These are phyloP conservation scores for Phytophthora sojae DNA, from an alignment of 352 stramenopile genomes.

Conservation along the genomic window DNA sequence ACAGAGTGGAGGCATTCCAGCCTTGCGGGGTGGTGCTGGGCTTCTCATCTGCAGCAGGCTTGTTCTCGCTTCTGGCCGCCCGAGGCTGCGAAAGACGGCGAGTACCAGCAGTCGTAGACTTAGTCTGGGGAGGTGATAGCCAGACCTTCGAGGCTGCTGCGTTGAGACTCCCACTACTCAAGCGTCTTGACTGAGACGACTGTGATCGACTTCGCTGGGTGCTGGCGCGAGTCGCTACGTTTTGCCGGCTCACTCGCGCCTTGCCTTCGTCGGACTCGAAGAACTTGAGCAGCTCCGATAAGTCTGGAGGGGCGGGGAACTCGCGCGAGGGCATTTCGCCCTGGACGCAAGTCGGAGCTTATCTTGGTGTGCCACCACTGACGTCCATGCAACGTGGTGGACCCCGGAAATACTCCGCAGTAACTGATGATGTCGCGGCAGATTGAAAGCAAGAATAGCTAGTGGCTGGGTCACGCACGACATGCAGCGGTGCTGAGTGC, in stretches of 20 bases:
- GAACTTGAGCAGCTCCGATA: slow-evolving; percentile 58
- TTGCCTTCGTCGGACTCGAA: slow-evolving; percentile 46
- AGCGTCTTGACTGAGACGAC: slow-evolving; percentile 8
- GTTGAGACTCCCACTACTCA: neutral
- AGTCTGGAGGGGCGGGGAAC: slow-evolving; percentile 50
- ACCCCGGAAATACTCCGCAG: slow-evolving; percentile 21
- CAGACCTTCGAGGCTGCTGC: slow-evolving; percentile 1
- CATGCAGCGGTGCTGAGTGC: slow-evolving; percentile 8
- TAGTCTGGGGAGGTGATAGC: slow-evolving; percentile 3
- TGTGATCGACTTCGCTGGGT: slow-evolving; percentile 4
- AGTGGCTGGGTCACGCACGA: neutral
- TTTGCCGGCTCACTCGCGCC: slow-evolving; percentile 24
- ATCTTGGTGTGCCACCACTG: neutral
- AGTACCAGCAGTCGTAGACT: neutral
- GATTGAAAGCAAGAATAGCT: slow-evolving; percentile 29
- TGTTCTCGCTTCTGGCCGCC: slow-evolving; percentile 10
- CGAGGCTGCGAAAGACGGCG: slow-evolving; percentile 7
- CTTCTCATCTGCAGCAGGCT: slow-evolving; percentile 10
- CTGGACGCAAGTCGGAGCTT: neutral
- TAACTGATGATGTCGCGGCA: slow-evolving; percentile 23
- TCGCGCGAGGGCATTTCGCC: slow-evolving; percentile 29
- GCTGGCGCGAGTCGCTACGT: neutral
- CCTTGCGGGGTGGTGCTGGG: slow-evolving; percentile 4
- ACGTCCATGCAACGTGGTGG: neutral
- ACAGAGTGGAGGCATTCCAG: slow-evolving; percentile 69